These are phyloP conservation scores for Fagus crenata DNA, from an alignment of 306 rosid genomes.

Conservation along the genomic window DNA sequence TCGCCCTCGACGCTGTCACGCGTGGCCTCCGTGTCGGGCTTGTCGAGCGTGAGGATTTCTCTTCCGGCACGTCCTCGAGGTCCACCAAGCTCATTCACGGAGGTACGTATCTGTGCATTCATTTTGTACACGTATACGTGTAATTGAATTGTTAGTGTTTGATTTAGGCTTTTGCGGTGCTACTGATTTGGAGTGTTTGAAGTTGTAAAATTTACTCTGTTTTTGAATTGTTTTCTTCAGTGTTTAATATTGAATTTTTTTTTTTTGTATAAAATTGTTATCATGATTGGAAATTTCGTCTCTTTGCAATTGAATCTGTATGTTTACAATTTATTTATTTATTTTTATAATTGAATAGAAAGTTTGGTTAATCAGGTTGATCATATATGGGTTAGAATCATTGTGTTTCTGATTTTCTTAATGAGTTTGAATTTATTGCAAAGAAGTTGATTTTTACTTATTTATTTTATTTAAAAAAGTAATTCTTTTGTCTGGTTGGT, in stretches of 20 bases:
- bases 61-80: slow-evolving; percentile 94
- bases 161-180: neutral
- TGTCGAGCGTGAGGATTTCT: slow-evolving; percentile 94
- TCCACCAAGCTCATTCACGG: slow-evolving; percentile 98
- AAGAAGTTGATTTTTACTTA: neutral
- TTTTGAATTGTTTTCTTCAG: neutral
- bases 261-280: neutral
- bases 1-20: slow-evolving; percentile 80
- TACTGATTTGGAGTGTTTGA: neutral
- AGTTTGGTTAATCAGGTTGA: neutral
- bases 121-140: neutral
- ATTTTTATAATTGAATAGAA: neutral
- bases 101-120: slow-evolving; percentile 42
- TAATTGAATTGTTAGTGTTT: neutral
- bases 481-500: neutral
- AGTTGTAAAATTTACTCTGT: neutral
- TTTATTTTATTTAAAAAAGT: neutral
- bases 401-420: neutral
- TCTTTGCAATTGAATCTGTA: neutral
- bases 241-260: neutral
- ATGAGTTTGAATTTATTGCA: neutral
- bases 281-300: neutral
- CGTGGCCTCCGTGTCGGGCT: slow-evolving; percentile 94
- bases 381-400: neutral
- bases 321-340: neutral